Conservation (phyloP, 805 yeast genomes). For the Barnettozyma botsteinii region DNA sequence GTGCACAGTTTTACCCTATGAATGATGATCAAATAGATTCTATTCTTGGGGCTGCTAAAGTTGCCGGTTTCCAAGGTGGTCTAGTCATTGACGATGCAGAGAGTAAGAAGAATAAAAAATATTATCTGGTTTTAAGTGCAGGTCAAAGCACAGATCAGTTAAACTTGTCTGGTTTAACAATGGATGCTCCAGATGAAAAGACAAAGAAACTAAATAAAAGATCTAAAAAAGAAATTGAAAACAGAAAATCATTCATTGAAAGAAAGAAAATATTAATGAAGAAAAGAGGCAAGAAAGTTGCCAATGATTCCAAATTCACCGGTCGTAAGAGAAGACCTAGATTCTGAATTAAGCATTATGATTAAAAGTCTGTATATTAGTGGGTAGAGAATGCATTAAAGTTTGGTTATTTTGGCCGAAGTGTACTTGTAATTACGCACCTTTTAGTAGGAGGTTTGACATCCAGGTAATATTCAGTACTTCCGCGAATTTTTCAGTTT, state of each 20-base stretch:
- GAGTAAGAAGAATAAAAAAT: conserved; percentile 83
- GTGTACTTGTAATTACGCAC: not conserved
- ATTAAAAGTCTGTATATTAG: not conserved
- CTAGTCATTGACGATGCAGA: conserved; percentile 91
- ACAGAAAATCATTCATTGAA: conserved; percentile 71
- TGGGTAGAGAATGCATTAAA: not conserved
- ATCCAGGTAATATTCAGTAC: not conserved
- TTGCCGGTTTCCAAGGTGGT: conserved; percentile 96
- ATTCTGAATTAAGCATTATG: conserved; percentile 39
- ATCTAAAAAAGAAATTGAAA: conserved; percentile 48
- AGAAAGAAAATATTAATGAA: conserved; percentile 93
- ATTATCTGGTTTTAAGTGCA: conserved; percentile 84
- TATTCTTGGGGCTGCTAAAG: conserved; percentile 79
- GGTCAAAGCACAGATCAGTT: conserved; percentile 71
- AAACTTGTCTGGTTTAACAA: conserved; percentile 72
- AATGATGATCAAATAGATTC: conserved; percentile 79
- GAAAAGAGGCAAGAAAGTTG: conserved; percentile 85
- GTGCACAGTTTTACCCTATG: conserved; percentile 93
- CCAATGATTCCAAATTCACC: conserved; percentile 85
- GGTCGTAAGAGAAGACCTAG: conserved; percentile 74
- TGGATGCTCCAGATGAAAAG: conserved; percentile 54
- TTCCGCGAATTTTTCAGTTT: not conserved
- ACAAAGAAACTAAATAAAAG: conserved; percentile 30
- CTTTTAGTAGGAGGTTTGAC: not conserved
- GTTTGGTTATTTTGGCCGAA: not conserved